Base-by-base conservation (phyloP, 306 rosid species). In the Malus orientalis region DNA sequence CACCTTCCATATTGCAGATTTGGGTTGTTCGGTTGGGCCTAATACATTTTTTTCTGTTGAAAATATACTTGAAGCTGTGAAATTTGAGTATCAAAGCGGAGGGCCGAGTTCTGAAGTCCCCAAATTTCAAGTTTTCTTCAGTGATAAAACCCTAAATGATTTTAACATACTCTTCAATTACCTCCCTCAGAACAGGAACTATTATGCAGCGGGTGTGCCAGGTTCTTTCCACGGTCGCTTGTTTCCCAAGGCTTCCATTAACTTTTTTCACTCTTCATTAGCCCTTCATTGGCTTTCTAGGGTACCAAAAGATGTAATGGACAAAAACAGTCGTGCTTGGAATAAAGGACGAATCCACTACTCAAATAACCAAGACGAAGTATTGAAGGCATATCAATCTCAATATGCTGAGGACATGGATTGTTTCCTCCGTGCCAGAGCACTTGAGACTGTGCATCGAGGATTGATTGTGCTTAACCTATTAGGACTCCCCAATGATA, bases 81-180 rank as follows among this genome's bases (percentile, higher is more conserved):
- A 20, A 55, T 3, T 55, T n/a, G 10, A 55, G 23, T 55, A 55
- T 20, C 60, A 55, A 55, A 55, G 25, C 60, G 11, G 67, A 22
- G 66, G 58, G 22, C 80, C 54, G n/a, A 16, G 32, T 49, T 67
- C 79, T 8, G 10, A 49, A 4, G 32, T 58, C n/a, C 83, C 76
- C 0, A 53, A 83, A 20, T 82, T 83, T 40, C 89, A 86, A 18
- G 81, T 82, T 4, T 69, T 82, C 70, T 85, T 76, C 25, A 81
- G 59, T 25, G 88, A 85, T 57, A 83, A 70, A 16, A 11, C 73
- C 78, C 1, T 20, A 55, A 55, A 55, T 55, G 60, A 55, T 55
- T 55, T 86, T 82, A 80, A 38, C 42, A 1, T 8, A 1, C 42
- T 38, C 42, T 38, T 38, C 42, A 38, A 38, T 7, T 38, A 9